phyloP scores from a whole-genome alignment of 805 yeast species.

The Pichia kluyveri region DNA sequence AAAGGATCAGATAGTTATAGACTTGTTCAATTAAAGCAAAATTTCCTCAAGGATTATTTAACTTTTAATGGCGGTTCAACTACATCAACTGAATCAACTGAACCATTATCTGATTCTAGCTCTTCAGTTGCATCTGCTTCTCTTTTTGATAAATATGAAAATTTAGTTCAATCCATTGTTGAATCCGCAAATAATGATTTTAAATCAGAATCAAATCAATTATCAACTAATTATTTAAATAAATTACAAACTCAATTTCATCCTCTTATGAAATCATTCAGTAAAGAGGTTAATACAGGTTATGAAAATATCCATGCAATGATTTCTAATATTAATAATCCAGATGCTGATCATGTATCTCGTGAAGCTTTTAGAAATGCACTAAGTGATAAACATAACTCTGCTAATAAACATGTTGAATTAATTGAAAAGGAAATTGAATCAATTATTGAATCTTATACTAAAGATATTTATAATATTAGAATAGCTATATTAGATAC shows the following conservation, averaged over 20 bases:
- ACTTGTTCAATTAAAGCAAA: slow-evolving; percentile 22
- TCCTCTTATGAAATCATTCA: slow-evolving; percentile 26
- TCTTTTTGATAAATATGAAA: slow-evolving; percentile 20
- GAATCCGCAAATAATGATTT: slow-evolving; percentile 31
- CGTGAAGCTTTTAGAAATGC: slow-evolving; percentile 40
- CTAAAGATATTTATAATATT: slow-evolving; percentile 22
- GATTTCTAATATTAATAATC: slow-evolving; percentile 19
- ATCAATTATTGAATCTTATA: slow-evolving; percentile 24
- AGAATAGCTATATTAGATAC: slow-evolving; percentile 48
- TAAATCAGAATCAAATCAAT: slow-evolving; percentile 25
- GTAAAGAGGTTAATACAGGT: slow-evolving; percentile 19
- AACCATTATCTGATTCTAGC: too few species aligned
- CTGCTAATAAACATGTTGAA: slow-evolving; percentile 25
- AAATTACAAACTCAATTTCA: slow-evolving; percentile 25
- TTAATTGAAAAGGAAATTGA: slow-evolving; percentile 25
- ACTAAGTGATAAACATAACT: slow-evolving; percentile 25
- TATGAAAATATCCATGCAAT: slow-evolving; percentile 21
- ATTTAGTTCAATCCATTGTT: slow-evolving; percentile 29
- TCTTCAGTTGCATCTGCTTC: slow-evolving; percentile 3
- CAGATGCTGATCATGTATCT: slow-evolving; percentile 26
- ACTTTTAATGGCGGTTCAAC: slow-evolving; percentile 4
- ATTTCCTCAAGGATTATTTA: slow-evolving; percentile 16
- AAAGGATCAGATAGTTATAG: slow-evolving; percentile 20
- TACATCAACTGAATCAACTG: slow-evolving; percentile 12
- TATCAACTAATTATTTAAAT: slow-evolving; percentile 21